A percentile compares a stretch with the other conserved stretches of the same genome.
These are phyloP conservation scores for Fusarium falciforme DNA, from an alignment of 2,329 filamentous ascomycete species.

Conservation along the genomic window DNA sequence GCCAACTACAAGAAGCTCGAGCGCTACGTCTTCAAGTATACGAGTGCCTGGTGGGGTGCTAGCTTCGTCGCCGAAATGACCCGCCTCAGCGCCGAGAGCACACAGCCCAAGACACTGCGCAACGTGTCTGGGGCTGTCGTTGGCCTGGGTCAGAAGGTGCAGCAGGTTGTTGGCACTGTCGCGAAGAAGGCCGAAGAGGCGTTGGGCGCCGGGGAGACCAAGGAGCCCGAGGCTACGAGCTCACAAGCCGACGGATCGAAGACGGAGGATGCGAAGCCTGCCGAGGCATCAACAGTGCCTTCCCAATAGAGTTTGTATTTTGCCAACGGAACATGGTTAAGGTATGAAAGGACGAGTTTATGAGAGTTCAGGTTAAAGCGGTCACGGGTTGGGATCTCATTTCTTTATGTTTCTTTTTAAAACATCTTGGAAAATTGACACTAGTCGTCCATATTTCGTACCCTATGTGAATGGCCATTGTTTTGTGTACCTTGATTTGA, in stretches of 20 bases:
- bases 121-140: constrained; percentile 56
- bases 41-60: constrained; percentile 95
- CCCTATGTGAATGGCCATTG: background rate
- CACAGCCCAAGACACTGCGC: constrained; percentile 54
- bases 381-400: constrained; percentile 36
- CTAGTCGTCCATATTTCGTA: background rate
- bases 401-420: constrained; percentile 22
- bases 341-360: constrained; percentile 38
- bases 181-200: constrained; percentile 36
- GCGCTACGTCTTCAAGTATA: constrained; percentile 97
- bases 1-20: constrained; percentile 92
- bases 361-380: constrained; percentile 38
- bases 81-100: constrained; percentile 57
- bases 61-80: constrained; percentile 89
- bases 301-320: constrained; percentile 28
- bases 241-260: constrained; percentile 13
- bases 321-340: constrained; percentile 19
- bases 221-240: constrained; percentile 22
- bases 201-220: constrained; percentile 27
- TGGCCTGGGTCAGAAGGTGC: constrained; percentile 44
- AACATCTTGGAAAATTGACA: constrained; percentile 19
- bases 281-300: constrained; percentile 1
- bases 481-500: background rate
- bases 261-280: constrained; percentile 7
- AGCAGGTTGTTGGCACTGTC: constrained; percentile 33